phyloP scores from a whole-genome alignment of 169 alveolate genomes.

The Plasmodium coatneyi region DNA sequence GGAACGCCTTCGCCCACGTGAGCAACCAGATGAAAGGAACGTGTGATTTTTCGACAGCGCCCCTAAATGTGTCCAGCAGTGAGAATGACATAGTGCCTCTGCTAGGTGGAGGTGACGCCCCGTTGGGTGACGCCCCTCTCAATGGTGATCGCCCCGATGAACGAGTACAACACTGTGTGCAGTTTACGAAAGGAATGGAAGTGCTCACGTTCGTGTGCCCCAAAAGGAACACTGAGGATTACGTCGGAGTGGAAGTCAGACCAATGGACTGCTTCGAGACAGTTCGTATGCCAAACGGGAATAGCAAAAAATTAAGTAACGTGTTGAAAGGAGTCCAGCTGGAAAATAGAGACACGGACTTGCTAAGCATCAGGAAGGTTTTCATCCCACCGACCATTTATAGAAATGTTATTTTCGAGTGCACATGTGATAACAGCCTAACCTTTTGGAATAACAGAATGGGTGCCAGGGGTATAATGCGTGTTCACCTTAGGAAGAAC shows the following conservation, averaged over 20 bases:
- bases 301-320: neutral
- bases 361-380: neutral
- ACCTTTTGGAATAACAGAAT: constrained; percentile 6
- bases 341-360: constrained; percentile 21
- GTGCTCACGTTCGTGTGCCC: constrained; percentile 46
- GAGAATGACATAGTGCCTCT: neutral
- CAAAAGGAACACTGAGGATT: neutral
- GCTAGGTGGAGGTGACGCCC: neutral
- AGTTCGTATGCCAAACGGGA: constrained; percentile 16
- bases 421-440: constrained; percentile 61
- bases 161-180: constrained; percentile 16
- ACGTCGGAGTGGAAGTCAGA: constrained; percentile 33
- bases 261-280: constrained; percentile 29
- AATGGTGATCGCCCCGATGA: neutral
- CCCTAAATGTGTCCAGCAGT: neutral
- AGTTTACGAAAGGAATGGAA: constrained; percentile 49
- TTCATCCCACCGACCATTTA: constrained; percentile 45
- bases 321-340: constrained; percentile 16
- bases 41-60: constrained; percentile 21
- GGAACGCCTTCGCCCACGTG: neutral
- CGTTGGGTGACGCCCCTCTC: neutral
- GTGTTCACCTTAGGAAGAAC: constrained; percentile 31
- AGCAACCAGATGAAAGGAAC: neutral
- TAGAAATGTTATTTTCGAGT: constrained; percentile 20
- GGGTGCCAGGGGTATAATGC: constrained; percentile 57